Evolutionary conservation across 2,329 filamentous ascomycete genomes (phyloP).

Genomic region (Verruconis gallopava): DNA sequence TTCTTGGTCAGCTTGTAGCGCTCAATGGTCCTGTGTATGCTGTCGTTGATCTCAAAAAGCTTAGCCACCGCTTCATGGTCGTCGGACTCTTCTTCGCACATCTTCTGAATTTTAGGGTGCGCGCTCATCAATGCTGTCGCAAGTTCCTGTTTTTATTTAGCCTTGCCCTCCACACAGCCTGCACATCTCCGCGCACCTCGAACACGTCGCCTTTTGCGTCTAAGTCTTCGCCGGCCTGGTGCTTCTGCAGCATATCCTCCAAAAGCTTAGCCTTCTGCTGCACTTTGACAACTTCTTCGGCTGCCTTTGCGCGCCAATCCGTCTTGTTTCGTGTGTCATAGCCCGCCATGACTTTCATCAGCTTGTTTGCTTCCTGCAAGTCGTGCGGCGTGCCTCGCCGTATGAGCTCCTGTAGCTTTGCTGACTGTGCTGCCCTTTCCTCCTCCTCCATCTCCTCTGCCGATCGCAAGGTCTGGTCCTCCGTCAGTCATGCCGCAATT

Average conservation of each 20-base stretch:
- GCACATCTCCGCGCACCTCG: slow-evolving; percentile 37
- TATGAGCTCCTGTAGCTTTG: slow-evolving; percentile 96
- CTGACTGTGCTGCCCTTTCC: slow-evolving; percentile 84
- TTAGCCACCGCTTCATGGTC: slow-evolving; percentile 93
- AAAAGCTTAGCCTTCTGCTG: slow-evolving; percentile 88
- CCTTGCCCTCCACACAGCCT: too few species aligned
- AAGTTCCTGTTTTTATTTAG: slow-evolving; percentile 56
- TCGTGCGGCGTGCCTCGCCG: slow-evolving; percentile 83
- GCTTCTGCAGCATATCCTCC: slow-evolving; percentile 82
- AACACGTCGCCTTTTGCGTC: slow-evolving; percentile 60
- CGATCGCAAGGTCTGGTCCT: slow-evolving; percentile 89
- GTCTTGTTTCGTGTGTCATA: slow-evolving; percentile 93
- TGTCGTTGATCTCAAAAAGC: slow-evolving; percentile 94
- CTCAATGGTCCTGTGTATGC: slow-evolving; percentile 93
- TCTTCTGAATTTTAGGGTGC: slow-evolving; percentile 97
- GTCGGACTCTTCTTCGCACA: slow-evolving; percentile 98
- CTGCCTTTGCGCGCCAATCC: slow-evolving; percentile 93
- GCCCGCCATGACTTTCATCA: slow-evolving; percentile 99
- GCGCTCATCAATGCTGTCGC: slow-evolving; percentile 80
- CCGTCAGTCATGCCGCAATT: too few species aligned
- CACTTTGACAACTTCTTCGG: slow-evolving; percentile 86
- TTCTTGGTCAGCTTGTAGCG: slow-evolving; percentile 93
- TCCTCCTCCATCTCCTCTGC: slow-evolving; percentile 98
- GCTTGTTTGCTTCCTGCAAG: slow-evolving; percentile 85
- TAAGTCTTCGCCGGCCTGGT: slow-evolving; percentile 62